These are phyloP conservation scores for Lathyrus sativus DNA, from an alignment of 306 rosid genomes.

Conservation along the genomic window DNA sequence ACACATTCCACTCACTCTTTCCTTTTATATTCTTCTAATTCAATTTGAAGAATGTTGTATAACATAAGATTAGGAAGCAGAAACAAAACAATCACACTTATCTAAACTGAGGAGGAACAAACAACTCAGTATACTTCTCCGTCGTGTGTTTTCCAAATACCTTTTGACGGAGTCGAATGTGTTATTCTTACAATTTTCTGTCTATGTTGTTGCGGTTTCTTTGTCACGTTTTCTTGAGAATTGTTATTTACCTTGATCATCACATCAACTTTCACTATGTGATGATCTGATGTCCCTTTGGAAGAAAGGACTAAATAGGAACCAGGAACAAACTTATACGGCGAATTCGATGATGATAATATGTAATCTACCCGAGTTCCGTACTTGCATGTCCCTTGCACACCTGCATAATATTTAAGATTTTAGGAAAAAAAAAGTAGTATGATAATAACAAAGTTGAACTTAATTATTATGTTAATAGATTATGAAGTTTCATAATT, in stretches of 20 bases:
- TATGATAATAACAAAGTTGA: conserved; percentile 3
- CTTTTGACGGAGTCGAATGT: conserved; percentile 54
- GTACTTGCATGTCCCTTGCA: conserved; percentile 96
- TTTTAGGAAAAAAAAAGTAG: background rate
- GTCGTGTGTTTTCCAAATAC: conserved; percentile 58
- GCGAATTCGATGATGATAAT: conserved; percentile 69
- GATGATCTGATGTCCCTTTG: conserved; percentile 98
- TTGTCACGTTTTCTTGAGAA: conserved; percentile 41
- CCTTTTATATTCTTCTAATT: conserved; percentile 22
- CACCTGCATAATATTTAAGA: conserved; percentile 58
- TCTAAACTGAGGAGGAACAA: conserved; percentile 16
- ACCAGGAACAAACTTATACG: conserved; percentile 76
- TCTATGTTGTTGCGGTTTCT: conserved; percentile 42
- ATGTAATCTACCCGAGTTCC: conserved; percentile 95
- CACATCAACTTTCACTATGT: conserved; percentile 84
- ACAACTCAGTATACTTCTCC: conserved; percentile 29
- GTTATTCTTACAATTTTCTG: conserved; percentile 63
- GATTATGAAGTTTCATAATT: conserved; percentile 10
- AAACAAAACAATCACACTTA: conserved; percentile 11
- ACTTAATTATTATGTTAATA: conserved; percentile 1
- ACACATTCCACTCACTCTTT: conserved; percentile 25
- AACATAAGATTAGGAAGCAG: conserved; percentile 22
- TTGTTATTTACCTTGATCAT: conserved; percentile 40
- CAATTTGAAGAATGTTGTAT: conserved; percentile 35
- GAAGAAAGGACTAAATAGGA: conserved; percentile 91